Evolutionary conservation across 1,139 yeast species (phyloP).

Genomic region (Geotrichum cucujoidarum): DNA sequence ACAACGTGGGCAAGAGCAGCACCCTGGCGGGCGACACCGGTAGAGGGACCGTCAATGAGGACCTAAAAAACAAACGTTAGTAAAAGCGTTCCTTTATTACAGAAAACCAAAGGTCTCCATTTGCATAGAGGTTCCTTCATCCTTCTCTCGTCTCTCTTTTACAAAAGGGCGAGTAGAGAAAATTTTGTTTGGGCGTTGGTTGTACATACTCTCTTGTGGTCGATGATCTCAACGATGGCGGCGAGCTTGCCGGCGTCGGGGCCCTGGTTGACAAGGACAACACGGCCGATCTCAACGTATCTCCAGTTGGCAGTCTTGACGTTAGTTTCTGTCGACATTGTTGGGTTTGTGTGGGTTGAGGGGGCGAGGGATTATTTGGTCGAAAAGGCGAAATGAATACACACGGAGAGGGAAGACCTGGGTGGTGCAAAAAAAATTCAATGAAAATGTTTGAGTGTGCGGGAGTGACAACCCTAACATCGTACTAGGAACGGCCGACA

Average conservation of each 20-base stretch:
- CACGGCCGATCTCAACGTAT: constrained; percentile 99
- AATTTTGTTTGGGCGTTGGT: neutral
- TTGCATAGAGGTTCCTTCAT: too few species aligned
- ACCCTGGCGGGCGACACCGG: constrained; percentile 87
- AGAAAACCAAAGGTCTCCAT: too few species aligned
- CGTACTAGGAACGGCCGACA: neutral
- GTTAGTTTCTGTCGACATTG: constrained; percentile 65
- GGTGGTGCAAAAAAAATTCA: constrained; percentile 12
- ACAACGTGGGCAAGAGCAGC: constrained; percentile 79
- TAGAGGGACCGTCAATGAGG: constrained; percentile 92
- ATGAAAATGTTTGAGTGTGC: neutral
- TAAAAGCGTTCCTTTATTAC: neutral
- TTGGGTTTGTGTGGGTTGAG: constrained; percentile 20
- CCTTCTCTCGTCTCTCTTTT: neutral
- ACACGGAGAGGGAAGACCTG: neutral
- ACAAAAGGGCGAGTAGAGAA: neutral
- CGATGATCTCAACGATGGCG: constrained; percentile 95
- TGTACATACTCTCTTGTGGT: constrained; percentile 94
- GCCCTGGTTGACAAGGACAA: constrained; percentile 83
- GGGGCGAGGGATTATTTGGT: neutral
- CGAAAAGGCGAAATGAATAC: constrained; percentile 4
- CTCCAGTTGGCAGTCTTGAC: constrained; percentile 98
- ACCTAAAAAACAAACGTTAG: constrained; percentile 42
- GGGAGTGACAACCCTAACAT: constrained; percentile 7
- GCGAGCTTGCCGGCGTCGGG: constrained; percentile 73